Percentiles rank a stretch among this genome's conserved stretches.
phyloP scores from a whole-genome alignment of 192 early-diverging fungal species.

The Lunasporangiospora selenospora region DNA sequence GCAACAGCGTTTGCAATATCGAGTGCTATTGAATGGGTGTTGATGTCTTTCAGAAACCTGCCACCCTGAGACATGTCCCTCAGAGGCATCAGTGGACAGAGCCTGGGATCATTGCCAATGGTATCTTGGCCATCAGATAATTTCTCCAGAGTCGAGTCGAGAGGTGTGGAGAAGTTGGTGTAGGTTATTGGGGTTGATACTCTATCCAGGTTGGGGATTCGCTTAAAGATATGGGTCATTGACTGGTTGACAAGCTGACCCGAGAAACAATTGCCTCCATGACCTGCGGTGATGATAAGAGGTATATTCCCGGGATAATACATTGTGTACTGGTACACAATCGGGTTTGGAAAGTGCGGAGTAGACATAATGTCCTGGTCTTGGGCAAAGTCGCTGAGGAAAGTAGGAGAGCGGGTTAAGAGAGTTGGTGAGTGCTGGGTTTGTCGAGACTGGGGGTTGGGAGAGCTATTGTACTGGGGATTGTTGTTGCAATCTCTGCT shows the following conservation, averaged over 20 bases:
- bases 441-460: background rate
- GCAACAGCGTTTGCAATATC: slow-evolving; percentile 34
- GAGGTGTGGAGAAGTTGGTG: slow-evolving; percentile 13
- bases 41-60: slow-evolving; percentile 33
- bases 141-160: background rate
- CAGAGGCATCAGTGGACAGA: slow-evolving; percentile 30
- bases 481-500: background rate
- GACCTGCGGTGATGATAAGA: slow-evolving; percentile 33
- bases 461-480: background rate
- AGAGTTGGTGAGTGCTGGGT: background rate
- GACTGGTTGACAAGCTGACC: slow-evolving; percentile 3
- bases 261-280: slow-evolving; percentile 15
- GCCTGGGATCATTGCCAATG: no score
- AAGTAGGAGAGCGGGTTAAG: background rate
- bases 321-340: slow-evolving; percentile 34
- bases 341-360: slow-evolving; percentile 20
- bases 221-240: slow-evolving; percentile 23
- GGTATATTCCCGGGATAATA: slow-evolving; percentile 43
- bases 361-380: background rate
- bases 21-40: slow-evolving; percentile 28
- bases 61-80: slow-evolving; percentile 25
- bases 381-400: background rate
- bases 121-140: background rate
- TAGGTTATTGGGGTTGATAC: background rate
- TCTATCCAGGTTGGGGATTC: slow-evolving; percentile 3